Base-by-base conservation (phyloP, 2,329 filamentous ascomycete species). In the Fusarium sororula region DNA sequence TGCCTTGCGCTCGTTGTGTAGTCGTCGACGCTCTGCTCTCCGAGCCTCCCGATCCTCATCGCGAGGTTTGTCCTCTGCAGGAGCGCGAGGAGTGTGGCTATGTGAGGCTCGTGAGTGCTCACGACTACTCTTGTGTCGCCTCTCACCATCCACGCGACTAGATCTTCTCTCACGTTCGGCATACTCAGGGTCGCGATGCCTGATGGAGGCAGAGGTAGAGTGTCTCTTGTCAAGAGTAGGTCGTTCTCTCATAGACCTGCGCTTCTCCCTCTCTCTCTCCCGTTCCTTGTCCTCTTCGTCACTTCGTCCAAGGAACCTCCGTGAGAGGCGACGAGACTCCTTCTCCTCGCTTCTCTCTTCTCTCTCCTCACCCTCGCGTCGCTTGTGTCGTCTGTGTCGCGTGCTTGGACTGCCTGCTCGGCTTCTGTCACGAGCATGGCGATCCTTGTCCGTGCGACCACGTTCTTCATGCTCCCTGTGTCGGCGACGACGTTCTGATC, bases 401-500 rank as follows among this genome's bases (percentile, higher is more conserved):
- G 62, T 35, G 17, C 64, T 67, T 30, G 44, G 65, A 18, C 63
- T 67, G 5, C 26, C 64, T 17, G 54, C 64, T 39, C 64, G 66
- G 42, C 64, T 68, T 50, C 38, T 68, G 10, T 68, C 66, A 32
- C 66, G 66, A 50, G 66, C 24, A 50, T 28, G 66, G 15, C 66
- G 64, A 28, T 68, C 66, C 35, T 32, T 68, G 8, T 68, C 66
- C 0, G 51, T 18, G n/a, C 65, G 65, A 22, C 47, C 65, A 47
- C 65, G 65, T 2, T 68, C 65, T 24, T 68, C 65, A 39, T 68
- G 53, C 35, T 68, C 64, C 17, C n/a, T 68, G 28, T 68, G 64
- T 55, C 66, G 66, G 22, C 66, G 66, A 28, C 66, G 66, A 11
- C 66, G 66, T 55, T 68, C 66, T 42, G 66, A 63, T 30, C 66